Conservation (phyloP, 2,329 filamentous ascomycete genomes). For the Venturia oleaginea region DNA sequence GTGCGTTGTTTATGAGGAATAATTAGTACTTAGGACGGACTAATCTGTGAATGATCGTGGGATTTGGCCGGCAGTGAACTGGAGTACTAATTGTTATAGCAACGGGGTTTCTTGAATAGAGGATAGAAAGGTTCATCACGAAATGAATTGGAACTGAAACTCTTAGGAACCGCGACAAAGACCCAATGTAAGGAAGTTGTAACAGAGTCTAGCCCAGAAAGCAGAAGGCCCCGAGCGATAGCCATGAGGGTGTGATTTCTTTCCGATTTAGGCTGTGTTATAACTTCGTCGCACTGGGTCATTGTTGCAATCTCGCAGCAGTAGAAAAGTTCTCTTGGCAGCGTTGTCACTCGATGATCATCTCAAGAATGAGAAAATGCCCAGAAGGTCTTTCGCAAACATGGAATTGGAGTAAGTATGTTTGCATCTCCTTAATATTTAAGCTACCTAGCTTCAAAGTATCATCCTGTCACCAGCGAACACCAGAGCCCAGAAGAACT, state of each 20-base stretch:
- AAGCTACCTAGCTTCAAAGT: neutral
- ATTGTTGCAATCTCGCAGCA: neutral
- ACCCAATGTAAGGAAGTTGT: neutral
- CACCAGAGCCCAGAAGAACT: neutral
- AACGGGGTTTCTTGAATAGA: neutral
- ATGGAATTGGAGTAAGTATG: conserved; percentile 4
- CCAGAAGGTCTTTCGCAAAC: conserved; percentile 6
- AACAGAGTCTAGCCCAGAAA: too few relatives aligned
- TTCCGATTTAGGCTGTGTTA: too few relatives aligned
- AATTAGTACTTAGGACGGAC: too few relatives aligned
- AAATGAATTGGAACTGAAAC: too few relatives aligned
- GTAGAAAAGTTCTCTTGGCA: neutral
- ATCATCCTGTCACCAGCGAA: neutral
- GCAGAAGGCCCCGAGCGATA: too few relatives aligned
- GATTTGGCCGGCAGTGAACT: too few relatives aligned
- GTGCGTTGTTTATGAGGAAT: too few relatives aligned
- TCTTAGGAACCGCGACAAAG: neutral
- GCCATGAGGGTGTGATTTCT: too few relatives aligned
- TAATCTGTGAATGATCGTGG: too few relatives aligned
- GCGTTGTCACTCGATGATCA: neutral
- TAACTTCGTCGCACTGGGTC: neutral
- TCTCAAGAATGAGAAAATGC: neutral
- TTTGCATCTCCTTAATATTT: conserved; percentile 7
- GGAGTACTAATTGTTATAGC: too few relatives aligned
- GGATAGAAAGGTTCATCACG: neutral